These are phyloP conservation scores for Alternaria viburni DNA, from an alignment of 2,329 filamentous ascomycete species.

Conservation along the genomic window DNA sequence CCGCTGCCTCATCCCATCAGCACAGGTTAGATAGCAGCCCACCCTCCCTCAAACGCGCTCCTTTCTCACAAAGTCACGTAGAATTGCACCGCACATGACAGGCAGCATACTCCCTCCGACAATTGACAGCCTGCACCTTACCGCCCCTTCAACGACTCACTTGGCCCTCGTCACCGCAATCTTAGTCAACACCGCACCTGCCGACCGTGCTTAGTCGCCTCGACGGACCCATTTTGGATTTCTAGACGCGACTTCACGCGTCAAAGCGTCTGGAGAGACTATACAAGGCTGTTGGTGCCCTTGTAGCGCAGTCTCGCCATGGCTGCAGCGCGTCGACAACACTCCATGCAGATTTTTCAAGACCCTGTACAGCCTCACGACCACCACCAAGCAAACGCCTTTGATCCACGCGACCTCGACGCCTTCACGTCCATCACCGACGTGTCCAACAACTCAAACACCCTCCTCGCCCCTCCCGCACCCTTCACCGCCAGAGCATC, in stretches of 20 bases:
- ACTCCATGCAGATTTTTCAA: constrained; percentile 64
- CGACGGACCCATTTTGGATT: constrained; percentile 29
- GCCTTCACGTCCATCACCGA: constrained; percentile 52
- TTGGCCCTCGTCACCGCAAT: constrained; percentile 44
- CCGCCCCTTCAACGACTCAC: constrained; percentile 15
- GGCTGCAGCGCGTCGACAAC: constrained; percentile 63
- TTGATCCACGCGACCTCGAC: constrained; percentile 61
- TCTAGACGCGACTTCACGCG: constrained; percentile 50
- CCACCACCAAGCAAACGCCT: constrained; percentile 52
- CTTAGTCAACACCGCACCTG: constrained; percentile 30
- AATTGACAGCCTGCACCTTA: constrained; percentile 22
- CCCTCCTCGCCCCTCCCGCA: constrained; percentile 69
- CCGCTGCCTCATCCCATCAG: constrained; percentile 39
- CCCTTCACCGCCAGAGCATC: constrained; percentile 64
- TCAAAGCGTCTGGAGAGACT: constrained; percentile 42
- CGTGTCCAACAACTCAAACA: constrained; percentile 64
- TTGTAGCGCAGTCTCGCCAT: constrained; percentile 46
- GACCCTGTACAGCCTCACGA: constrained; percentile 56
- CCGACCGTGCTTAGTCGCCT: constrained; percentile 34
- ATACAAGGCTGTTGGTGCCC: constrained; percentile 38
- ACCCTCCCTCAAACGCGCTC: constrained; percentile 28
- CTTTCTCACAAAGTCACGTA: constrained; percentile 28
- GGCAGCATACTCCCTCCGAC: constrained; percentile 26
- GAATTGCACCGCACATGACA: constrained; percentile 20
- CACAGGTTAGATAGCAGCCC: constrained; percentile 38